phyloP scores from a whole-genome alignment of 257 asterid species.

The Osmanthus fragrans region DNA sequence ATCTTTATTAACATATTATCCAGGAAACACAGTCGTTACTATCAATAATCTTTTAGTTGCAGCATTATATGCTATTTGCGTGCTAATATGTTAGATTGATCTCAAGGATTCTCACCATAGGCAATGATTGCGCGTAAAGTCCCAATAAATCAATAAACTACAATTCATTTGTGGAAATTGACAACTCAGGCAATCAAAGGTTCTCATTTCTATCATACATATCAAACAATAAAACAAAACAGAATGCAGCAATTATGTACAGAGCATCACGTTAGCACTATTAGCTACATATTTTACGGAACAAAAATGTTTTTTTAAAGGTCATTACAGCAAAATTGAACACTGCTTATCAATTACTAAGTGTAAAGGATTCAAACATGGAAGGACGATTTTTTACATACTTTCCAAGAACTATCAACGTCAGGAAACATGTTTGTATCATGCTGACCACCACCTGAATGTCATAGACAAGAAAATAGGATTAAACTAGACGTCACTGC shows the following conservation, averaged over 20 bases:
- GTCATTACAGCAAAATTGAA: not conserved
- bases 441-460: not conserved
- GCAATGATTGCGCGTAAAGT: not conserved
- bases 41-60: not conserved
- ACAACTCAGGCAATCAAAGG: not conserved
- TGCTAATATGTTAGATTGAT: not conserved
- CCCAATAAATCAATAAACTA: no score
- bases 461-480: constrained; percentile 12
- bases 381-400: not conserved
- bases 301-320: not conserved
- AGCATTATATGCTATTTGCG: not conserved
- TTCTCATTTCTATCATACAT: no score
- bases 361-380: not conserved
- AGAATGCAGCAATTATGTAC: not conserved
- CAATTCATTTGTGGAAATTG: not conserved
- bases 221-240: no score
- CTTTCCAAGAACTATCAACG: constrained; percentile 86
- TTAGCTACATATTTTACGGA: not conserved
- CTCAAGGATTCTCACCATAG: not conserved
- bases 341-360: not conserved
- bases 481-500: constrained; percentile 13
- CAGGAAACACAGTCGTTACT: not conserved
- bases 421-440: constrained; percentile 72
- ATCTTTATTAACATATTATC: not conserved
- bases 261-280: not conserved